Percentiles rank a stretch among this genome's conserved stretches.
phyloP scores from a whole-genome alignment of 768 basidiomycete species.

The Dioszegia hungarica region DNA sequence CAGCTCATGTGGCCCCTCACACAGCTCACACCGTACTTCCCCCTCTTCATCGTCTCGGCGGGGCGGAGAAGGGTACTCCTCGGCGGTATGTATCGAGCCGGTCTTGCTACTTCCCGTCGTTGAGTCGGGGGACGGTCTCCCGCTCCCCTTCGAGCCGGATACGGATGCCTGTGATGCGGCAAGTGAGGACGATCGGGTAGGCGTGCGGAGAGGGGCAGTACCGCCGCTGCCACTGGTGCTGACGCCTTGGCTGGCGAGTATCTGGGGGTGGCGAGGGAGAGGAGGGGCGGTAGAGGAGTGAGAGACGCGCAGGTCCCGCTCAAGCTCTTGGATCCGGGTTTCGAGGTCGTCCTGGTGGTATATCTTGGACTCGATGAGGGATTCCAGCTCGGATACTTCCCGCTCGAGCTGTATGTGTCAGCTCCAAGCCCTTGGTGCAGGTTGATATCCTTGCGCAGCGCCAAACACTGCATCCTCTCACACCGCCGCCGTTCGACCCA shows the following conservation, averaged over 20 bases:
- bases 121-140: too few relatives aligned
- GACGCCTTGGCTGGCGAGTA: too few relatives aligned
- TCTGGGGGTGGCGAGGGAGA: neutral
- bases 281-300: neutral
- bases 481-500: too few relatives aligned
- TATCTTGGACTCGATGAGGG: conserved; percentile 90
- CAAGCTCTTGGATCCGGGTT: conserved; percentile 26
- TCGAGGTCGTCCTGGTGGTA: conserved; percentile 48
- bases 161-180: neutral
- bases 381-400: conserved; percentile 87
- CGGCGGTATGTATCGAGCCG: conserved; percentile 14
- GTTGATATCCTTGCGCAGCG: neutral
- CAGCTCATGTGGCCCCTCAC: conserved; percentile 43
- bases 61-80: conserved; percentile 3
- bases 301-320: conserved; percentile 19
- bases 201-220: conserved; percentile 2
- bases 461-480: too few relatives aligned
- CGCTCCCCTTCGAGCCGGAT: neutral
- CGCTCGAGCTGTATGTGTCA: conserved; percentile 67
- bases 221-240: neutral
- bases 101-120: conserved; percentile 7
- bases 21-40: conserved; percentile 35
- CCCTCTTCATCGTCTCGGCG: neutral
- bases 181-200: neutral
- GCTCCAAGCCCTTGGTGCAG: too few relatives aligned